These are phyloP conservation scores for Pythium monospermum DNA, from an alignment of 352 stramenopile genomes.

Conservation along the genomic window DNA sequence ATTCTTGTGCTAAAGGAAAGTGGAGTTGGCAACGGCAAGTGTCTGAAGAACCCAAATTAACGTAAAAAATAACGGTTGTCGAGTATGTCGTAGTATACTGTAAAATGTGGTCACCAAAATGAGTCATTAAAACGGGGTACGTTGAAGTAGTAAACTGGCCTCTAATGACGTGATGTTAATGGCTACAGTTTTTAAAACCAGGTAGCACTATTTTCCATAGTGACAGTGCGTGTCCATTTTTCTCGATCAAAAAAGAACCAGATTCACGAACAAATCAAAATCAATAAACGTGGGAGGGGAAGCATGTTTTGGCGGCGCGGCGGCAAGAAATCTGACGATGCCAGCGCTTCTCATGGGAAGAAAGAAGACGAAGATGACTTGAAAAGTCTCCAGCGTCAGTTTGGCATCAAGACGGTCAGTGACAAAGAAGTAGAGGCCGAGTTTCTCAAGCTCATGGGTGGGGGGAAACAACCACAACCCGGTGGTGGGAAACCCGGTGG, in stretches of 20 bases:
- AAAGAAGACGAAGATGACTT: slow-evolving; percentile 37
- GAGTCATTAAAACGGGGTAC: too few relatives aligned
- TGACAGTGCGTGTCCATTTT: too few relatives aligned
- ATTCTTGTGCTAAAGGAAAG: neutral
- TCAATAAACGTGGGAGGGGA: neutral
- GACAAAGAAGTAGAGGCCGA: slow-evolving; percentile 70
- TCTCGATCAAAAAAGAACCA: too few relatives aligned
- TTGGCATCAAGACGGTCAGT: slow-evolving; percentile 64
- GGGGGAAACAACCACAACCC: neutral
- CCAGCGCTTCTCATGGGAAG: slow-evolving; percentile 5
- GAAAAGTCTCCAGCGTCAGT: slow-evolving; percentile 61
- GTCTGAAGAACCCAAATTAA: slow-evolving; percentile 5
- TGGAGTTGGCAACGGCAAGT: slow-evolving; percentile 8
- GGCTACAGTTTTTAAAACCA: too few relatives aligned
- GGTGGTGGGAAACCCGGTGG: neutral
- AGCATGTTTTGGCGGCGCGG: slow-evolving; percentile 62
- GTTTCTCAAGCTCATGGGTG: slow-evolving; percentile 48
- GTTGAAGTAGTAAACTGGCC: too few relatives aligned
- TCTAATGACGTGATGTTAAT: too few relatives aligned
- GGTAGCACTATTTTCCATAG: too few relatives aligned
- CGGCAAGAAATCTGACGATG: slow-evolving; percentile 19
- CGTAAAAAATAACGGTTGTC: too few relatives aligned
- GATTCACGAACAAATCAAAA: neutral
- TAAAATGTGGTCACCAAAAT: too few relatives aligned
- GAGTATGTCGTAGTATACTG: too few relatives aligned